Conservation (phyloP, 345 rosid genomes). For the Geranium rotundifolium region DNA sequence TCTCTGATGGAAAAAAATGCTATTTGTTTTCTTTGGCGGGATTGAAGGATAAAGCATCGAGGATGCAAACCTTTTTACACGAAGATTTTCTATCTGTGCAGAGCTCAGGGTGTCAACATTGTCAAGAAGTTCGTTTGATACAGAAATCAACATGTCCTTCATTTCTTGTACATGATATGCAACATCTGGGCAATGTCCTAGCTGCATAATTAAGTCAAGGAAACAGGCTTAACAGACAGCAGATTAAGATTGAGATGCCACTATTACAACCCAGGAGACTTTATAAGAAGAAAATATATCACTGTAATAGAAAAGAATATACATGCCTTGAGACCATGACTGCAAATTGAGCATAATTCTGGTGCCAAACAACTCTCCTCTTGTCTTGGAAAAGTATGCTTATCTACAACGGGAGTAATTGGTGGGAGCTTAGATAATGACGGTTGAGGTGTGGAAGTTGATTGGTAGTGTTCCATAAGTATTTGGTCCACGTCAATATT, state of each 20-base stretch:
- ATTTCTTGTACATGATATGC: conserved; percentile 63
- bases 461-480: conserved; percentile 72
- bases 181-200: conserved; percentile 78
- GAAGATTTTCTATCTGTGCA: conserved; percentile 63
- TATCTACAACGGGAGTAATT: conserved; percentile 39
- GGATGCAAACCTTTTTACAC: conserved; percentile 59
- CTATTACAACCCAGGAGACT: background rate
- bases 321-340: conserved; percentile 64
- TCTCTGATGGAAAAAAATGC: too few relatives aligned
- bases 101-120: conserved; percentile 50
- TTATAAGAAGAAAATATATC: background rate
- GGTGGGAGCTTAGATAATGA: conserved; percentile 42
- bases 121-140: conserved; percentile 92
- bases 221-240: conserved; percentile 14
- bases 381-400: conserved; percentile 23
- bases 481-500: conserved; percentile 86
- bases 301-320: conserved; percentile 2
- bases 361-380: conserved; percentile 45
- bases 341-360: conserved; percentile 59
- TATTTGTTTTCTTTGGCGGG: background rate
- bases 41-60: conserved; percentile 1
- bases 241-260: conserved; percentile 12
- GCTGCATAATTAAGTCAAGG: conserved; percentile 34
- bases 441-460: conserved; percentile 63
- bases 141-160: conserved; percentile 71